Percentiles rank a stretch among this genome's conserved stretches.
These are phyloP conservation scores for Solanum sitiens DNA, from an alignment of 257 asterid genomes.

Conservation along the genomic window DNA sequence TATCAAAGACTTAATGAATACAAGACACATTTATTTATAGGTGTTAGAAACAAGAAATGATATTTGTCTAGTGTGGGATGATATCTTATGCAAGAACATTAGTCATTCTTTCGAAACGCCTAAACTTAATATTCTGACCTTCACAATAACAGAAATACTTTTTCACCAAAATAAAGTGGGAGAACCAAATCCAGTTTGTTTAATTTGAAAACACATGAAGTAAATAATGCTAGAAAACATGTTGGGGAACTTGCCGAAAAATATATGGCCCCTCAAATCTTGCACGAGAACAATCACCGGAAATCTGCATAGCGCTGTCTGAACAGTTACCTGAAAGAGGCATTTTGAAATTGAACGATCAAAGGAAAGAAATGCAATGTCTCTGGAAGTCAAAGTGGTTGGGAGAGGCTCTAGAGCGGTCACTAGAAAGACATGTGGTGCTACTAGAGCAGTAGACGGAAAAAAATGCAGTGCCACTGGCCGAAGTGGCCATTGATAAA, in stretches of 20 bases:
- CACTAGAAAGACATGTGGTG: neutral
- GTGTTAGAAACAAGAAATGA: neutral
- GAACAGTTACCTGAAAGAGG: neutral
- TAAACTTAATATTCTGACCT: neutral
- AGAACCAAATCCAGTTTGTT: neutral
- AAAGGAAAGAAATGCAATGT: neutral
- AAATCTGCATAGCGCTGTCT: neutral
- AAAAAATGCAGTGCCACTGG: neutral
- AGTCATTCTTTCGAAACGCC: neutral
- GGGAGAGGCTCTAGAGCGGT: neutral
- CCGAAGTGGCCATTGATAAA: neutral
- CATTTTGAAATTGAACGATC: neutral
- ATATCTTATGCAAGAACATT: neutral
- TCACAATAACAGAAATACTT: neutral
- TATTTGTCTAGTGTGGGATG: neutral
- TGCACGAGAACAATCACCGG: neutral
- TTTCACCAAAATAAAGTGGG: neutral
- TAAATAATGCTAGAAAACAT: neutral
- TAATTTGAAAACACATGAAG: neutral
- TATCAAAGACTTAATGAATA: neutral
- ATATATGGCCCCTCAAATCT: neutral
- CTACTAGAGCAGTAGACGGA: neutral
- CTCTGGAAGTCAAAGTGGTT: neutral
- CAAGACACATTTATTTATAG: neutral
- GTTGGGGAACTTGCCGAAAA: neutral